Base-by-base conservation (phyloP, 352 stramenopile species). In the Globisporangium solare region DNA sequence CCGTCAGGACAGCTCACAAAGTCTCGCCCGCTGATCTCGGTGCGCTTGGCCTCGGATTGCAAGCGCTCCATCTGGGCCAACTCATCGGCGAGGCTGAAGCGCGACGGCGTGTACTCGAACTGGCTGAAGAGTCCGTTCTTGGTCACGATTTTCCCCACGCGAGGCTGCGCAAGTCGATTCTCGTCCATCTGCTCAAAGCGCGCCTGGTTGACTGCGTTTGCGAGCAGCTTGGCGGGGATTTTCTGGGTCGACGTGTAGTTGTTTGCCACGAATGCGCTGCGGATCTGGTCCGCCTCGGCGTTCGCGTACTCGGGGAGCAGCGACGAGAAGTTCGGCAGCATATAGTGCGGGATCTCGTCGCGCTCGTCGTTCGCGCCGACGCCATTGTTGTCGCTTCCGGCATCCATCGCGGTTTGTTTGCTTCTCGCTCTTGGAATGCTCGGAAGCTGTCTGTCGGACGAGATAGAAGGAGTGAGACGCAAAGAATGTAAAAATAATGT, bases 261-360 rank as follows among this genome's bases (percentile, higher is more conserved):
- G 46, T 71, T 72, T 3, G 78, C 70, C 12, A 61, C 69, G 60
- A 93, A 92, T 6, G 81, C 83, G 22, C 74, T 82, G 66, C 79
- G 82, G 63, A 92, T 93, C 58, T 87, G 72, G 45, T 93, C 83
- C 6, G 63, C 56, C 57, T 93, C 83, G 12, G 80, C 58, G 61
- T 93, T 93, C 51, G 79, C 74, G 63, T 89, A 93, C 60, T 88
- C 81, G 10, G 83, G 83, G 31, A 92, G 58, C 22, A 93, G 79
- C 18, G 83, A 90, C 47, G 81, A 75, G 61, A 93, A 93, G 50
- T 88, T 93, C 60, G 83, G 83, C 14, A 71, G 71, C 82, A 92
- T 92, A 64, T 92, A 92, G 63, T 83, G 68, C 43, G 79, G 82
- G n/a, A 76, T 64, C 53, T 64, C 52, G 11, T 51, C 42, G 13